Conservation (phyloP, 2,329 filamentous ascomycete species). For the Colletotrichum gigasporum region DNA sequence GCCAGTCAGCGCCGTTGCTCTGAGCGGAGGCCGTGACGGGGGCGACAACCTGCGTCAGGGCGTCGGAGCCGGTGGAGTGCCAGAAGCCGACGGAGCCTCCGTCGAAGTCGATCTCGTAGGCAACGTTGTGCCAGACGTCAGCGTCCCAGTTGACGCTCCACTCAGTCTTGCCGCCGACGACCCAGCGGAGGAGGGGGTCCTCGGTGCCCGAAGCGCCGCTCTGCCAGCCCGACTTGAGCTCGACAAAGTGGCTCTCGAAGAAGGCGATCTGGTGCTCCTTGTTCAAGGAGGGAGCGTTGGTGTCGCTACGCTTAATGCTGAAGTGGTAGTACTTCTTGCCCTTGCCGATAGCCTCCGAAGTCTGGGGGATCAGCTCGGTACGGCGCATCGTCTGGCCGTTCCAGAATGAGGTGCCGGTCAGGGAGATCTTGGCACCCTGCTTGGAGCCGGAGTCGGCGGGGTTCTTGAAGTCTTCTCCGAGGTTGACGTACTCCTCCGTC, state of each 20-base stretch:
- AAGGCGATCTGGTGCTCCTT: slow-evolving; percentile 74
- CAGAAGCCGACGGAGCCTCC: slow-evolving; percentile 72
- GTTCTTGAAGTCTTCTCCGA: slow-evolving; percentile 71
- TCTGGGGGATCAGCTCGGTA: slow-evolving; percentile 79
- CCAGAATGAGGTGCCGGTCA: slow-evolving; percentile 73
- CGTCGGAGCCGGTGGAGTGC: slow-evolving; percentile 71
- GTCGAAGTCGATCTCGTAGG: slow-evolving; percentile 77
- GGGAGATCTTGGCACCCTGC: slow-evolving; percentile 75
- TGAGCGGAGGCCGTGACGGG: slow-evolving; percentile 68
- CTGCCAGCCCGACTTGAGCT: slow-evolving; percentile 76
- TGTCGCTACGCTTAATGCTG: slow-evolving; percentile 67
- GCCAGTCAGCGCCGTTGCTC: slow-evolving; percentile 77
- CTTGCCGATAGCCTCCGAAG: slow-evolving; percentile 68
- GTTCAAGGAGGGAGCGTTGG: slow-evolving; percentile 67
- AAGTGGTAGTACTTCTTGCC: slow-evolving; percentile 80
- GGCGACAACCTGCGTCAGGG: slow-evolving; percentile 66
- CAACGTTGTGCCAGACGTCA: slow-evolving; percentile 78
- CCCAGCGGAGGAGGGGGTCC: slow-evolving; percentile 70
- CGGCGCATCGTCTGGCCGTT: slow-evolving; percentile 78
- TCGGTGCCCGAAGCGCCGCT: slow-evolving; percentile 53
- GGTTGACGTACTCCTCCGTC: slow-evolving; percentile 68
- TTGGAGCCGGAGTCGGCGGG: slow-evolving; percentile 68
- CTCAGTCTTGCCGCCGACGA: slow-evolving; percentile 66
- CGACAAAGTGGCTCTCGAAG: slow-evolving; percentile 79
- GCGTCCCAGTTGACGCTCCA: slow-evolving; percentile 71